Percentiles rank a stretch among this genome's conserved stretches.
These are phyloP conservation scores for Bolboschoenoplectus hybrid DNA, from an alignment of 202 grass and related monocot species.

Conservation along the genomic window DNA sequence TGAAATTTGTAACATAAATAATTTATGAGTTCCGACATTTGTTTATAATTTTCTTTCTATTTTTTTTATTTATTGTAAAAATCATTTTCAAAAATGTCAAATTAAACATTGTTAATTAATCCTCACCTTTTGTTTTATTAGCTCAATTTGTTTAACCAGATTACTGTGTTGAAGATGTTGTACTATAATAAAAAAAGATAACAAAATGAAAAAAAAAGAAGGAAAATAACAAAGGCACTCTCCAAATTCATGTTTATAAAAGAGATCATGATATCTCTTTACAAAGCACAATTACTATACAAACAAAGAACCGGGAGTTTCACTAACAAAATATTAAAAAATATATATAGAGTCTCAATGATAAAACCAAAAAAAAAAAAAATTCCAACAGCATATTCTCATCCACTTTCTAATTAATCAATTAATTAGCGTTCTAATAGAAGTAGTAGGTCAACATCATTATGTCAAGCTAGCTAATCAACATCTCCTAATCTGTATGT, in stretches of 20 bases:
- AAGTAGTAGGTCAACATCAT: constrained; percentile 37
- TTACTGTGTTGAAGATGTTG: background rate
- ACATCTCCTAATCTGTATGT: constrained; percentile 23
- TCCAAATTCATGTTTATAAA: background rate
- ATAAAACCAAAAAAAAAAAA: background rate
- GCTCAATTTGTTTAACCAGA: background rate
- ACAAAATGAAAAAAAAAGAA: background rate
- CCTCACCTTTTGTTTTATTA: background rate
- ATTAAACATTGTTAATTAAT: too few species aligned
- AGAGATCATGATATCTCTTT: background rate
- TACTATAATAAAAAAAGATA: background rate
- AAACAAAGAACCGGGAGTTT: background rate
- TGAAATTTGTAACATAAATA: too few species aligned
- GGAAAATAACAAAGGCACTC: background rate
- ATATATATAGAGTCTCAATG: background rate
- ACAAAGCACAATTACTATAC: background rate
- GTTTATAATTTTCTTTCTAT: too few species aligned
- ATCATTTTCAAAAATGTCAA: too few species aligned
- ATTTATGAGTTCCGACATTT: too few species aligned
- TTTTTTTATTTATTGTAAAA: too few species aligned
- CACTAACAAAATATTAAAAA: background rate
- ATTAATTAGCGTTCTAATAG: constrained; percentile 18
- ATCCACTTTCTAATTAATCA: constrained; percentile 25
- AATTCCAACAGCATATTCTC: constrained; percentile 5
- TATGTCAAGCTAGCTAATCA: constrained; percentile 34